These are phyloP conservation scores for Hypoxylon fuscum DNA, from an alignment of 495 filamentous ascomycete species.

Conservation along the genomic window DNA sequence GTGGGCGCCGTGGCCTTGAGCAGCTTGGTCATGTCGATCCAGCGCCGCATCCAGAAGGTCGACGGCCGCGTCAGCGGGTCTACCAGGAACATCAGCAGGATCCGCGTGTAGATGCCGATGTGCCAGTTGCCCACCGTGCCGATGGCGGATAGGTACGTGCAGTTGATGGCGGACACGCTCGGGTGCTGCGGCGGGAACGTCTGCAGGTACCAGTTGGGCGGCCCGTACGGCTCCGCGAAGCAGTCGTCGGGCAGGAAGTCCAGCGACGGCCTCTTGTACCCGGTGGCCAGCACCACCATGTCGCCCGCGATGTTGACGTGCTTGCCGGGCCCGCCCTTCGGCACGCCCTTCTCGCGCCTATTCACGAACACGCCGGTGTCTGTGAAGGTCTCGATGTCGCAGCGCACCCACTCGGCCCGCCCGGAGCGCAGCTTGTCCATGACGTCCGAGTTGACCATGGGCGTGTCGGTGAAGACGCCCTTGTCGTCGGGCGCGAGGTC, in stretches of 20 bases:
- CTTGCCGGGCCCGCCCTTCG: slow-evolving; percentile 74
- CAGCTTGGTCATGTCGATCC: slow-evolving; percentile 85
- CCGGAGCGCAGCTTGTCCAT: slow-evolving; percentile 79
- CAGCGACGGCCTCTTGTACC: slow-evolving; percentile 76
- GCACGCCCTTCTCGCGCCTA: slow-evolving; percentile 73
- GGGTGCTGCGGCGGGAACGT: slow-evolving; percentile 75
- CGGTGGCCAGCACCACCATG: slow-evolving; percentile 85
- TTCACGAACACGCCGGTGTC: slow-evolving; percentile 75
- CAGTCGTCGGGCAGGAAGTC: slow-evolving; percentile 75
- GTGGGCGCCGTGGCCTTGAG: slow-evolving; percentile 75
- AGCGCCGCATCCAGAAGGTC: slow-evolving; percentile 78
- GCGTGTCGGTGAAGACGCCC: slow-evolving; percentile 82
- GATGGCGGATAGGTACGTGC: slow-evolving; percentile 82
- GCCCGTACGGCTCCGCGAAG: slow-evolving; percentile 74
- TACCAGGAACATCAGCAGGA: slow-evolving; percentile 85
- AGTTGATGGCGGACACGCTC: slow-evolving; percentile 80
- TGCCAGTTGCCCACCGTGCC: slow-evolving; percentile 86
- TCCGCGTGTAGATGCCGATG: slow-evolving; percentile 86
- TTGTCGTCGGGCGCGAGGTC: slow-evolving; percentile 74
- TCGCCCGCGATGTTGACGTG: slow-evolving; percentile 72
- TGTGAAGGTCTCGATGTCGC: slow-evolving; percentile 75
- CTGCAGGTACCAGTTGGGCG: slow-evolving; percentile 89
- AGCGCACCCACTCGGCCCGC: slow-evolving; percentile 80
- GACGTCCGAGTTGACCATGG: slow-evolving; percentile 86
- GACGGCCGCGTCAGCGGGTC: slow-evolving; percentile 78